A percentile compares a stretch with the other conserved stretches of the same genome.
Evolutionary conservation across 176 grass and related monocot genomes (phyloP).

Genomic region (Juncus effusus): DNA sequence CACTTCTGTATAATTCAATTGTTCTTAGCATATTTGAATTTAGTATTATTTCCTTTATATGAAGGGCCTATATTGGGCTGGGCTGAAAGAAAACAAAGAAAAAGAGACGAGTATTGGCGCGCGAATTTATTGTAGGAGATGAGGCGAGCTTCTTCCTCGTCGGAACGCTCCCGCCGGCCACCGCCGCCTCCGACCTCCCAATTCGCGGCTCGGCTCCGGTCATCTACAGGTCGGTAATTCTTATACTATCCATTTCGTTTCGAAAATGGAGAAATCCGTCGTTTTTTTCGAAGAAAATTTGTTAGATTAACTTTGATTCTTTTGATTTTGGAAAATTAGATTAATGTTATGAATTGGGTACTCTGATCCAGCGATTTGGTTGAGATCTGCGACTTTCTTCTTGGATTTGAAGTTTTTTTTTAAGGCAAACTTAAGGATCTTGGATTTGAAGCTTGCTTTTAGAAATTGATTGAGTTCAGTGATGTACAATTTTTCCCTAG

Average conservation of each 20-base stretch:
- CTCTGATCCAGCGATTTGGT: no score
- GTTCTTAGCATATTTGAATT: no score
- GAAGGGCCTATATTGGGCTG: background rate
- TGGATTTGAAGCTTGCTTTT: no score
- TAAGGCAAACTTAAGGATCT: no score
- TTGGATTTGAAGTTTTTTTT: no score
- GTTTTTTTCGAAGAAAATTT: background rate
- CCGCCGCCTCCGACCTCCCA: constrained; percentile 15
- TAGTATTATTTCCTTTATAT: no score
- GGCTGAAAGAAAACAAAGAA: background rate
- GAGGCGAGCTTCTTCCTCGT: constrained; percentile 13
- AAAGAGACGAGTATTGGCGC: background rate
- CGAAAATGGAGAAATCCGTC: background rate
- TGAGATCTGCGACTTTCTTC: no score
- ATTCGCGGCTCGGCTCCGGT: constrained; percentile 3
- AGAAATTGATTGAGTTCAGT: no score
- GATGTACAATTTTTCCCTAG: no score
- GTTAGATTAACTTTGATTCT: background rate
- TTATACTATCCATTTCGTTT: background rate
- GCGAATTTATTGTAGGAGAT: background rate
- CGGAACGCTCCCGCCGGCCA: constrained; percentile 16
- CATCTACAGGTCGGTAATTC: constrained; percentile 1
- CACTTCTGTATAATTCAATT: no score
- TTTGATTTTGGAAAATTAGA: background rate
- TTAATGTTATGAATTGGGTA: no score